Evolutionary conservation across 2,329 filamentous ascomycete species (phyloP).

Genomic region (Neonectria neomacrospora): DNA sequence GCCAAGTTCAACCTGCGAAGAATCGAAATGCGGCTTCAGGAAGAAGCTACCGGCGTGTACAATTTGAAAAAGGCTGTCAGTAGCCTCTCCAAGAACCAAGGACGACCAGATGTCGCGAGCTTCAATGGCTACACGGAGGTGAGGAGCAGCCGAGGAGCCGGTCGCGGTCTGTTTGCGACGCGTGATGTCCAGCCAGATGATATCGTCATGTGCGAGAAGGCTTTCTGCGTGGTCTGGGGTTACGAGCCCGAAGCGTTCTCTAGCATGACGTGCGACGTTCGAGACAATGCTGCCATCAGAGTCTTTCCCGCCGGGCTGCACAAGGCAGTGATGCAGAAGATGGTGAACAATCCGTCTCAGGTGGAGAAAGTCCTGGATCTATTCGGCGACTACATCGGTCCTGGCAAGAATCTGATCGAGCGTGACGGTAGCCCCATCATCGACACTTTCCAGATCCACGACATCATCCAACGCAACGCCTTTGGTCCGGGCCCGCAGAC

Average conservation of each 20-base stretch:
- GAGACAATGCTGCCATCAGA: constrained; percentile 44
- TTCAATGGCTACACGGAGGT: constrained; percentile 44
- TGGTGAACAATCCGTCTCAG: constrained; percentile 45
- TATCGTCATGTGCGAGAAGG: constrained; percentile 49
- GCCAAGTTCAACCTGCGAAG: constrained; percentile 34
- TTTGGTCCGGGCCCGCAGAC: constrained; percentile 47
- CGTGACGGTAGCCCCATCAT: constrained; percentile 41
- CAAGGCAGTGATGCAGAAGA: constrained; percentile 39
- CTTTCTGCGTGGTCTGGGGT: constrained; percentile 47
- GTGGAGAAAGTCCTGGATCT: constrained; percentile 36
- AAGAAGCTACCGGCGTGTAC: constrained; percentile 37
- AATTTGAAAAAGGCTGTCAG: constrained; percentile 39
- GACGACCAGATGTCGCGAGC: constrained; percentile 46
- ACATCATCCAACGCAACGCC: constrained; percentile 48
- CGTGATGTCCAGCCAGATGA: constrained; percentile 47
- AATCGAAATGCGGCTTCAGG: constrained; percentile 38
- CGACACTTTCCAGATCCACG: constrained; percentile 48
- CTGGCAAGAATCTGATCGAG: constrained; percentile 35
- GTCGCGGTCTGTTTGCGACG: constrained; percentile 53
- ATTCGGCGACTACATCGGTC: constrained; percentile 44
- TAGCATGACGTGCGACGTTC: constrained; percentile 47
- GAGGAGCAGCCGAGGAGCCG: constrained; percentile 41
- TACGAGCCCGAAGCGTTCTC: constrained; percentile 46
- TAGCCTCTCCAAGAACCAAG: constrained; percentile 41
- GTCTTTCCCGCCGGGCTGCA: constrained; percentile 48